phyloP scores from a whole-genome alignment of 352 stramenopile genomes.

The Aphanomyces cochlioides region DNA sequence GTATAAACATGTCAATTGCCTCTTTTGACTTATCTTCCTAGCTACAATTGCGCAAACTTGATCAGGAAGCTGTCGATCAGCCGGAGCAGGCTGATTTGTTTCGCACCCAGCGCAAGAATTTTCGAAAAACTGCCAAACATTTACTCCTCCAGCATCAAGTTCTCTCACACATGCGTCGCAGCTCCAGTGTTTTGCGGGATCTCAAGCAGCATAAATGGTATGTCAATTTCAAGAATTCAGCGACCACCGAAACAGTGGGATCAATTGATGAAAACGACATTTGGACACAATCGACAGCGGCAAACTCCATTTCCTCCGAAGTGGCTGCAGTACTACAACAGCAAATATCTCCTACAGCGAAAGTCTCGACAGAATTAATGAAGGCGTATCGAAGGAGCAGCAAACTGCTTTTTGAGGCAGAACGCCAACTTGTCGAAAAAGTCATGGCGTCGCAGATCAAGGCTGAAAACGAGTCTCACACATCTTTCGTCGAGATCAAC shows the following conservation, averaged over 20 bases:
- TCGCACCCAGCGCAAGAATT: constrained; percentile 5
- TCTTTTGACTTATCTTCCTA: not conserved
- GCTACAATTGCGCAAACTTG: not conserved
- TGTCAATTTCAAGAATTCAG: not conserved
- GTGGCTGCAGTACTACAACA: not conserved
- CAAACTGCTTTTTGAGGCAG: constrained; percentile 19
- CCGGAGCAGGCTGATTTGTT: not conserved
- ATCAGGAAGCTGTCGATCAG: constrained; percentile 6
- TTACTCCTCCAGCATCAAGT: constrained; percentile 26
- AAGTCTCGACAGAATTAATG: constrained; percentile 3
- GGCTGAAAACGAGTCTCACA: not conserved
- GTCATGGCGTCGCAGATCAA: not conserved
- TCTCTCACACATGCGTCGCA: constrained; percentile 7
- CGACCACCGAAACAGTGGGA: not conserved
- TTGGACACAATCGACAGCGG: not conserved
- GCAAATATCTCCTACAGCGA: not conserved
- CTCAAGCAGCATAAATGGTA: constrained; percentile 3
- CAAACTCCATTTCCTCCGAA: not conserved
- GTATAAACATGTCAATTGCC: not conserved
- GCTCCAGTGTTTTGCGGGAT: not conserved
- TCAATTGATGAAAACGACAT: not conserved
- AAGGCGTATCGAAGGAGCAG: constrained; percentile 22
- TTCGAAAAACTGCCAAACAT: constrained; percentile 16
- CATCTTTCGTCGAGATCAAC: constrained; percentile 20
- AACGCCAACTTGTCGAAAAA: constrained; percentile 15